Evolutionary conservation across 2,329 filamentous ascomycete species (phyloP).

Genomic region (Hypoxylon sp.): DNA sequence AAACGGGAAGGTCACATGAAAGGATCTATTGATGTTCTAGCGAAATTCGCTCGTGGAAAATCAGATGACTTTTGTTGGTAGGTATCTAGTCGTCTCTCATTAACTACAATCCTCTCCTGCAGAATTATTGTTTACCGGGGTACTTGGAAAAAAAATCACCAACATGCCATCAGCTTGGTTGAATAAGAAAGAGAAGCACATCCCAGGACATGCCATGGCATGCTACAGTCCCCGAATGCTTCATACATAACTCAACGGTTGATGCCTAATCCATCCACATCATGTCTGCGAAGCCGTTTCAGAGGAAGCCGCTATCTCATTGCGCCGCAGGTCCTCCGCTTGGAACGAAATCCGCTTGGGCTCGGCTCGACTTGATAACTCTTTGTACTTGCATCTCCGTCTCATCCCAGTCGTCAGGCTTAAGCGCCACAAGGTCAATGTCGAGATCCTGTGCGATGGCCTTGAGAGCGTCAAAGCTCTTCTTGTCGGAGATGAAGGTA

Average conservation of each 20-base stretch:
- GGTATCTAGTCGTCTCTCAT: constrained; percentile 46
- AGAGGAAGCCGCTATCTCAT: constrained; percentile 27
- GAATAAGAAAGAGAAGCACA: neutral
- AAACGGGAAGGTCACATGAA: constrained; percentile 39
- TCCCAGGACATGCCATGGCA: constrained; percentile 7
- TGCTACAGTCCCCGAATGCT: constrained; percentile 10
- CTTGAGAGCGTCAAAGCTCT: constrained; percentile 82
- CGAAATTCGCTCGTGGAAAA: constrained; percentile 19
- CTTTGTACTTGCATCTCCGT: constrained; percentile 86
- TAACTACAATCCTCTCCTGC: constrained; percentile 40
- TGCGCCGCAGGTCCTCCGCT: constrained; percentile 33
- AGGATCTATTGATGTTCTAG: constrained; percentile 22
- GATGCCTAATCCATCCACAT: constrained; percentile 11
- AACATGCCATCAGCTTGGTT: constrained; percentile 7
- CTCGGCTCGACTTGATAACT: constrained; percentile 79
- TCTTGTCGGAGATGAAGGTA: constrained; percentile 90
- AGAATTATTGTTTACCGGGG: constrained; percentile 19
- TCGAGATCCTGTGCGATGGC: constrained; percentile 85
- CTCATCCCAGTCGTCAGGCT: constrained; percentile 90
- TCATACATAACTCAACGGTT: constrained; percentile 14
- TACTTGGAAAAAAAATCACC: constrained; percentile 6
- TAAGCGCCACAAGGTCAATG: constrained; percentile 83
- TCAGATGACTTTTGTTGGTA: constrained; percentile 32
- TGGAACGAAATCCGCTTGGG: constrained; percentile 67
- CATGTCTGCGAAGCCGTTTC: constrained; percentile 6